These are phyloP conservation scores for Salix arbutifolia DNA, from an alignment of 345 rosid genomes.

Conservation along the genomic window DNA sequence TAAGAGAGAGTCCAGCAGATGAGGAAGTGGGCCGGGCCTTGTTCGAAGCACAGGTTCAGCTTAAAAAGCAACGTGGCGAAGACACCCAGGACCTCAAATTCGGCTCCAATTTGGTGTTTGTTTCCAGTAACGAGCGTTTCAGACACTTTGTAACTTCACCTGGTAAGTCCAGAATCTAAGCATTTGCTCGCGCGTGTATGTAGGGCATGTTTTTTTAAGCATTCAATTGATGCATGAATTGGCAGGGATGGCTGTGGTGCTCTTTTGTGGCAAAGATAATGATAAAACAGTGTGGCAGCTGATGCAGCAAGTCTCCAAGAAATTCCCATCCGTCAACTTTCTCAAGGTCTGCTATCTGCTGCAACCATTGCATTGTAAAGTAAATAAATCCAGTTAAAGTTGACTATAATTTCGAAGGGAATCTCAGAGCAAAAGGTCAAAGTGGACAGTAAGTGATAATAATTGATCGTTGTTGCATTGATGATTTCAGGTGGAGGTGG, in stretches of 20 bases:
- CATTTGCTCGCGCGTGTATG: neutral
- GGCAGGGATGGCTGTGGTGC: conserved; percentile 48
- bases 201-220: neutral
- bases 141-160: conserved; percentile 44
- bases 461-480: neutral
- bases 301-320: conserved; percentile 48
- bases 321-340: conserved; percentile 53
- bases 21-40: conserved; percentile 58
- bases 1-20: conserved; percentile 55
- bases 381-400: neutral
- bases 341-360: conserved; percentile 33
- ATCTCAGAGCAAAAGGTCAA: no score
- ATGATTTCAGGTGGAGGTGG: conserved; percentile 41
- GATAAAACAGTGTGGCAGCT: conserved; percentile 34
- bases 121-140: conserved; percentile 40
- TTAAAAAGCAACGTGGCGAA: conserved; percentile 48
- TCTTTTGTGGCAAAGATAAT: conserved; percentile 37
- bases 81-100: conserved; percentile 38
- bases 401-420: neutral
- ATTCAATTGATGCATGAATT: neutral
- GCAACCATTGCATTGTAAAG: neutral
- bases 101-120: conserved; percentile 46
- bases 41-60: conserved; percentile 52
- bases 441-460: neutral
- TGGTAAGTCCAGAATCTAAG: conserved; percentile 19